phyloP scores from a whole-genome alignment of 179 eudicot species.

The Beta macrorhiza region DNA sequence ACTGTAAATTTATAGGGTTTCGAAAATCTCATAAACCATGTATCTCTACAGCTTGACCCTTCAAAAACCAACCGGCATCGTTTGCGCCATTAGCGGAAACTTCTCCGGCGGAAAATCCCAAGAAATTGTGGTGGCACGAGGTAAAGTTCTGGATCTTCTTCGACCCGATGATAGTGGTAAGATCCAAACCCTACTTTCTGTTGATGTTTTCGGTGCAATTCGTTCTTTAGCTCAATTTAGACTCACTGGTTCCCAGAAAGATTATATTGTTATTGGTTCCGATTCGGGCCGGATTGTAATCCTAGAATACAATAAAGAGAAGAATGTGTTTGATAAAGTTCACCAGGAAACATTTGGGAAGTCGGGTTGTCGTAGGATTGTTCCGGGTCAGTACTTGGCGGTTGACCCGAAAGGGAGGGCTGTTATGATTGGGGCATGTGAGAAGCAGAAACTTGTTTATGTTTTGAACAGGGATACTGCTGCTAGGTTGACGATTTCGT shows the following conservation, averaged over 20 bases:
- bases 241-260: conserved; percentile 86
- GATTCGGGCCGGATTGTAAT: conserved; percentile 92
- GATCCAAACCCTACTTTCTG: conserved; percentile 83
- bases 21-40: conserved; percentile 35
- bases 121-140: conserved; percentile 82
- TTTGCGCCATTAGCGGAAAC: conserved; percentile 79
- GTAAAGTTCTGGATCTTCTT: conserved; percentile 77
- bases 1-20: not conserved
- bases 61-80: conserved; percentile 75
- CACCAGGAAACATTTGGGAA: conserved; percentile 97
- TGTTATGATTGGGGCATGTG: conserved; percentile 91
- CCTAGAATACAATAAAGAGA: conserved; percentile 70
- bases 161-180: conserved; percentile 94
- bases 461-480: conserved; percentile 88
- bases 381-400: conserved; percentile 87
- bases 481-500: conserved; percentile 86
- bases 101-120: conserved; percentile 81
- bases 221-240: conserved; percentile 85
- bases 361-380: conserved; percentile 86
- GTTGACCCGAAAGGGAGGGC: conserved; percentile 94
- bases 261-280: conserved; percentile 84
- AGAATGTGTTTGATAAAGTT: conserved; percentile 69
- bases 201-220: conserved; percentile 83
- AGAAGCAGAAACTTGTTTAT: conserved; percentile 95
- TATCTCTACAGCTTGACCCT: conserved; percentile 90